A percentile compares a stretch with the other conserved stretches of the same genome.
Evolutionary conservation across 2,329 filamentous ascomycete species (phyloP).

Genomic region (Monilinia fructicola): DNA sequence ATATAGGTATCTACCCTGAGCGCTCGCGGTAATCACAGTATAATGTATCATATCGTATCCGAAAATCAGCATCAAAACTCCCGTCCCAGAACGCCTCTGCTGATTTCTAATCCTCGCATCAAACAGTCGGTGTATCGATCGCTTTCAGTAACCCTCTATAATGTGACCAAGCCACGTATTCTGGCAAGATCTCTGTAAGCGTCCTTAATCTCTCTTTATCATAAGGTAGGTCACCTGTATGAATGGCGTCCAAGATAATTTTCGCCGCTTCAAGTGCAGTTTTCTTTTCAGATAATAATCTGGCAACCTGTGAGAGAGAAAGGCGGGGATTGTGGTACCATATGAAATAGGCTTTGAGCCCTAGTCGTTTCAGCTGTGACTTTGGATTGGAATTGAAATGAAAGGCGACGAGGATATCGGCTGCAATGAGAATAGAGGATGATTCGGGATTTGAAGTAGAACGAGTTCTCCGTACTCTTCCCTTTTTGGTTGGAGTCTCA

Average conservation of each 20-base stretch:
- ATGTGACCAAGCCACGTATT: conserved; percentile 2
- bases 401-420: conserved; percentile 31
- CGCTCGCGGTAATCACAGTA: background rate
- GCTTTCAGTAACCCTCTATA: conserved; percentile 18
- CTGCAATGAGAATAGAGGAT: conserved; percentile 31
- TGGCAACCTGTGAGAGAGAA: conserved; percentile 50
- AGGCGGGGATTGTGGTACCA: conserved; percentile 59
- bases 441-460: conserved; percentile 12
- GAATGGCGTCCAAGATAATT: conserved; percentile 60
- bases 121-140: background rate
- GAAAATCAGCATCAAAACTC: background rate
- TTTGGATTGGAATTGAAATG: conserved; percentile 27
- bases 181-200: conserved; percentile 37
- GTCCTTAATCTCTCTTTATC: conserved; percentile 49
- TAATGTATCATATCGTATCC: conserved; percentile 11
- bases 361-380: conserved; percentile 32
- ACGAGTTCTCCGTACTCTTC: background rate
- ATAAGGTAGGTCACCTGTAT: conserved; percentile 52
- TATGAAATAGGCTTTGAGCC: conserved; percentile 60
- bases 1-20: background rate
- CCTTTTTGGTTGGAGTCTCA: background rate
- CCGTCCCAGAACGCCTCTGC: background rate
- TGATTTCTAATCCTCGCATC: background rate
- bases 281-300: conserved; percentile 55
- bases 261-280: conserved; percentile 55